Percentiles rank a stretch among this genome's conserved stretches.
Evolutionary conservation across 1,139 yeast genomes (phyloP).

Genomic region (Yamadazyma triangularis): DNA sequence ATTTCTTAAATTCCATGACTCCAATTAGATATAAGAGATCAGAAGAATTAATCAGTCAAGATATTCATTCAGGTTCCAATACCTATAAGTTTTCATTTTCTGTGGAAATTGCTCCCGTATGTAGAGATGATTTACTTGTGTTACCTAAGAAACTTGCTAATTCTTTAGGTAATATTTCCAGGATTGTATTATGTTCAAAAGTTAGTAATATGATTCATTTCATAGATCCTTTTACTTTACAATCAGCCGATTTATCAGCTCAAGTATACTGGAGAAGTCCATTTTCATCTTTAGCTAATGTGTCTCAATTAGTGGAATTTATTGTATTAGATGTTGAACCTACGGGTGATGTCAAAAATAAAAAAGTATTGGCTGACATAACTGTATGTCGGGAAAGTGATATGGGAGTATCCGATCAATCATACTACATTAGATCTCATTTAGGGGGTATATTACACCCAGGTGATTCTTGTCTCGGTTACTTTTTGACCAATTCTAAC

Average conservation of each 20-base stretch:
- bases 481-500: slow-evolving; percentile 76
- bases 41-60: slow-evolving; percentile 87
- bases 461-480: slow-evolving; percentile 93
- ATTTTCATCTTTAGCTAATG: slow-evolving; percentile 73
- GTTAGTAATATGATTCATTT: slow-evolving; percentile 80
- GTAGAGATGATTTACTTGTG: slow-evolving; percentile 93
- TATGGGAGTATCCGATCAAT: slow-evolving; percentile 77
- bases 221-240: slow-evolving; percentile 77
- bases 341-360: slow-evolving; percentile 79
- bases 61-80: slow-evolving; percentile 86
- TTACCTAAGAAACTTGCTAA: slow-evolving; percentile 83
- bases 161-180: slow-evolving; percentile 77
- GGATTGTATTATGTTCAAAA: slow-evolving; percentile 81
- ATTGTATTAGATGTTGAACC: slow-evolving; percentile 92
- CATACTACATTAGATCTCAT: slow-evolving; percentile 81
- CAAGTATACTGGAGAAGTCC: slow-evolving; percentile 85
- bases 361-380: slow-evolving; percentile 81
- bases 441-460: slow-evolving; percentile 92
- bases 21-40: slow-evolving; percentile 86
- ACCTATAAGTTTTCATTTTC: slow-evolving; percentile 89
- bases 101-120: slow-evolving; percentile 93
- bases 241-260: slow-evolving; percentile 73
- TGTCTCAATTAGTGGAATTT: slow-evolving; percentile 78
- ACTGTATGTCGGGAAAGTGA: slow-evolving; percentile 85
- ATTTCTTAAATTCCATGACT: slow-evolving; percentile 78